These are phyloP conservation scores for Ocimum tenuiflorum DNA, from an alignment of 257 asterid species.

Conservation along the genomic window DNA sequence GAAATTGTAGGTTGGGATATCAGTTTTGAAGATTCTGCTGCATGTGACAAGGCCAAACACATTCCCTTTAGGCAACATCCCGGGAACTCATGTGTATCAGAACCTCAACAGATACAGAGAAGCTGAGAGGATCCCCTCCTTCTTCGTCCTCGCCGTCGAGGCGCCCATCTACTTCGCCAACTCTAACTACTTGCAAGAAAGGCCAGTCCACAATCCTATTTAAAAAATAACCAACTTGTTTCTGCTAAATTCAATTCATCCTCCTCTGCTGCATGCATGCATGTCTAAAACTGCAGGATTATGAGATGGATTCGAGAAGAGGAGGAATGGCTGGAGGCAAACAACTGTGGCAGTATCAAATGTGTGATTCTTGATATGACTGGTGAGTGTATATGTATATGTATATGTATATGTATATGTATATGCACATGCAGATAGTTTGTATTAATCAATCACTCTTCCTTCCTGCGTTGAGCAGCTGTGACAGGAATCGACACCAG, in stretches of 20 bases:
- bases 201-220: constrained; percentile 50
- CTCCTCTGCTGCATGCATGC: not conserved
- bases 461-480: constrained; percentile 35
- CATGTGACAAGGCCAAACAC: constrained; percentile 91
- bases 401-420: no score
- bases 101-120: constrained; percentile 57
- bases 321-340: constrained; percentile 55
- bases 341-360: constrained; percentile 33
- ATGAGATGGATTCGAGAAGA: constrained; percentile 89
- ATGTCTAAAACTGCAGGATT: constrained; percentile 37
- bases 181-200: constrained; percentile 74
- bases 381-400: no score
- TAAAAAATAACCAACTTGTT: no score
- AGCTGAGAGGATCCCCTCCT: constrained; percentile 60
- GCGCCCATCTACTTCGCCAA: constrained; percentile 89
- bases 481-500: constrained; percentile 87
- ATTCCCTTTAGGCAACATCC: constrained; percentile 54
- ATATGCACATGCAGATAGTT: no score
- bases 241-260: no score
- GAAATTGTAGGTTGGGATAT: constrained; percentile 30
- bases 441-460: no score
- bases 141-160: constrained; percentile 68
- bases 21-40: constrained; percentile 73
- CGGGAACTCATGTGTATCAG: constrained; percentile 75
- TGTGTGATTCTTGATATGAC: constrained; percentile 82